These are phyloP conservation scores for Phaeosphaeriaceae sp. DNA, from an alignment of 2,329 filamentous ascomycete genomes.

Conservation along the genomic window DNA sequence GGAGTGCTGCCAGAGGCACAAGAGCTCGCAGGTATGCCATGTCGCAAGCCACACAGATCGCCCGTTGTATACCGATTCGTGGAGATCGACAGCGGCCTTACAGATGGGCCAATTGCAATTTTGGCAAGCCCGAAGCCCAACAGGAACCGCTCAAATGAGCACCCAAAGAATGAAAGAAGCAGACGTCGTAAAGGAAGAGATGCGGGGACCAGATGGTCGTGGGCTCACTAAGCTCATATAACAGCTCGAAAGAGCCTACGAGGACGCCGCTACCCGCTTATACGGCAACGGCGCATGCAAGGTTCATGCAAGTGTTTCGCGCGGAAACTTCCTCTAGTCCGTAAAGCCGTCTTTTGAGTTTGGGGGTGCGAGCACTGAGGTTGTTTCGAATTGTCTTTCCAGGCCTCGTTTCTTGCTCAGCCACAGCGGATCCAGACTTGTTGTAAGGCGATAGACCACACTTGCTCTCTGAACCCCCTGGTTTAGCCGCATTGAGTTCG, in stretches of 20 bases:
- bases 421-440: constrained; percentile 24
- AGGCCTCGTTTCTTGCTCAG: constrained; percentile 17
- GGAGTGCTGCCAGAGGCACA: constrained; percentile 34
- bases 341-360: not conserved
- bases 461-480: constrained; percentile 12
- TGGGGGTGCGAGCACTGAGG: not conserved
- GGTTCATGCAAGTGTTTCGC: not conserved
- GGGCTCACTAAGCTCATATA: constrained; percentile 29
- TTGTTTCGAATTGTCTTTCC: not conserved
- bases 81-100: not conserved
- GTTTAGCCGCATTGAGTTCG: constrained; percentile 11
- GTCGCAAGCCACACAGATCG: not conserved
- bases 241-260: not conserved
- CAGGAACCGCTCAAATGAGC: not conserved
- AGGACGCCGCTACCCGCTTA: constrained; percentile 8
- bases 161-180: not conserved
- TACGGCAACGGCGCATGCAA: constrained; percentile 8
- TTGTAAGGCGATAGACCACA: not conserved
- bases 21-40: constrained; percentile 32
- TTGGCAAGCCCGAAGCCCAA: not conserved
- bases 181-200: not conserved
- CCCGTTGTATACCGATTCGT: not conserved
- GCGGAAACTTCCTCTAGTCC: constrained; percentile 6
- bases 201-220: constrained; percentile 5
- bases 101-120: not conserved